A percentile compares a stretch with the other conserved stretches of the same genome.
These are phyloP conservation scores for Cyclotella atomus DNA, from an alignment of 108 stramenopile genomes.

Conservation along the genomic window DNA sequence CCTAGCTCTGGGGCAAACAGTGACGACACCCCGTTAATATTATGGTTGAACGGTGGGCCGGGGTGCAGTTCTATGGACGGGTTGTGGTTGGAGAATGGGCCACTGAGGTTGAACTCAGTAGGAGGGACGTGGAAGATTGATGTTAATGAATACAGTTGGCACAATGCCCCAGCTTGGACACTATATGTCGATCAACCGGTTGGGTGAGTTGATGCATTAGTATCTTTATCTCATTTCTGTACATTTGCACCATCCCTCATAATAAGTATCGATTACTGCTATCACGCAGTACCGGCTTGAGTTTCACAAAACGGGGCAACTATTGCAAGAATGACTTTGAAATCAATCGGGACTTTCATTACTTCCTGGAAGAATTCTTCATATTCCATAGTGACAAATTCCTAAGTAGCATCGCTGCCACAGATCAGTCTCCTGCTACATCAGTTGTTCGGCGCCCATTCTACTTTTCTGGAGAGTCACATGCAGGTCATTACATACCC, in stretches of 20 bases:
- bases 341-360: constrained; percentile 90
- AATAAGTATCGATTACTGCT: constrained; percentile 3
- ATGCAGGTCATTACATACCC: constrained; percentile 97
- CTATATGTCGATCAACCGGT: constrained; percentile 76
- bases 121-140: constrained; percentile 57
- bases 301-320: constrained; percentile 71
- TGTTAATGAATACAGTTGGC: constrained; percentile 79
- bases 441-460: constrained; percentile 61
- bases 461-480: constrained; percentile 94
- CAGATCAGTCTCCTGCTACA: constrained; percentile 2
- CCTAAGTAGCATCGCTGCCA: constrained; percentile 21
- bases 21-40: constrained; percentile 81
- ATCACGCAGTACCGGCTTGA: constrained; percentile 65
- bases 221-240: constrained; percentile 15
- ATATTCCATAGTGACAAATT: constrained; percentile 79
- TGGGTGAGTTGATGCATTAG: constrained; percentile 25
- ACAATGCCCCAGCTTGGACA: constrained; percentile 81
- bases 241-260: neutral
- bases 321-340: constrained; percentile 86
- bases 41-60: constrained; percentile 91
- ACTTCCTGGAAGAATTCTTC: constrained; percentile 86
- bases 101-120: constrained; percentile 64
- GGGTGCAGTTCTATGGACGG: constrained; percentile 97
- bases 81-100: constrained; percentile 96
- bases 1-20: constrained; percentile 46